These are phyloP conservation scores for Umbilicus rupestris DNA, from an alignment of 164 flowering plant genomes.

Conservation along the genomic window DNA sequence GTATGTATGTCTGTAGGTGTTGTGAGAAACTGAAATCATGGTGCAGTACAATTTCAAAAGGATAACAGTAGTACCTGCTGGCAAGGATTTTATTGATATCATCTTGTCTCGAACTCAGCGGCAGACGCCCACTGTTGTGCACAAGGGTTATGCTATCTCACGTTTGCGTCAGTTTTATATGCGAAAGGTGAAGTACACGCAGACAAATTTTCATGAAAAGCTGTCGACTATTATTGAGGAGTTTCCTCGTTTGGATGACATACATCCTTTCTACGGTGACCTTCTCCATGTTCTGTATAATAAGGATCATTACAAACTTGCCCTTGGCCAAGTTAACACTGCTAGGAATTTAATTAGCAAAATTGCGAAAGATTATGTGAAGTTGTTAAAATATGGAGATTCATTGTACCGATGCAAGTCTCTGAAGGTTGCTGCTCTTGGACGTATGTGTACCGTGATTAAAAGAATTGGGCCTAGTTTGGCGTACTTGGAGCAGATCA, in stretches of 20 bases:
- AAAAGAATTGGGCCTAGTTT: slow-evolving; percentile 71
- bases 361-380: slow-evolving; percentile 69
- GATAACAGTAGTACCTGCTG: slow-evolving; percentile 77
- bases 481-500: slow-evolving; percentile 76
- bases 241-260: slow-evolving; percentile 71
- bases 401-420: slow-evolving; percentile 75
- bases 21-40: no score
- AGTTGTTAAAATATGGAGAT: slow-evolving; percentile 75
- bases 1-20: no score
- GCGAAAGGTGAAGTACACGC: slow-evolving; percentile 84
- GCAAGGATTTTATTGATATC: slow-evolving; percentile 75
- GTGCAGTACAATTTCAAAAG: slow-evolving; percentile 50
- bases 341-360: slow-evolving; percentile 70
- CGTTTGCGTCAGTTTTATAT: slow-evolving; percentile 77
- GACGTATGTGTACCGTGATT: slow-evolving; percentile 80
- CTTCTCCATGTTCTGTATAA: slow-evolving; percentile 81
- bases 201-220: slow-evolving; percentile 73
- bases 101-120: slow-evolving; percentile 81
- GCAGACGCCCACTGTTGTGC: slow-evolving; percentile 81
- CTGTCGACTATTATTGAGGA: slow-evolving; percentile 78
- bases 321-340: slow-evolving; percentile 74
- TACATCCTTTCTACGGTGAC: slow-evolving; percentile 82
- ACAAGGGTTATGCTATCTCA: slow-evolving; percentile 77
- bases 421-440: slow-evolving; percentile 84
- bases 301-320: slow-evolving; percentile 91